A percentile compares a stretch with the other conserved stretches of the same genome.
These are phyloP conservation scores for Kuraishia floccosa DNA, from an alignment of 805 yeast genomes.

Conservation along the genomic window DNA sequence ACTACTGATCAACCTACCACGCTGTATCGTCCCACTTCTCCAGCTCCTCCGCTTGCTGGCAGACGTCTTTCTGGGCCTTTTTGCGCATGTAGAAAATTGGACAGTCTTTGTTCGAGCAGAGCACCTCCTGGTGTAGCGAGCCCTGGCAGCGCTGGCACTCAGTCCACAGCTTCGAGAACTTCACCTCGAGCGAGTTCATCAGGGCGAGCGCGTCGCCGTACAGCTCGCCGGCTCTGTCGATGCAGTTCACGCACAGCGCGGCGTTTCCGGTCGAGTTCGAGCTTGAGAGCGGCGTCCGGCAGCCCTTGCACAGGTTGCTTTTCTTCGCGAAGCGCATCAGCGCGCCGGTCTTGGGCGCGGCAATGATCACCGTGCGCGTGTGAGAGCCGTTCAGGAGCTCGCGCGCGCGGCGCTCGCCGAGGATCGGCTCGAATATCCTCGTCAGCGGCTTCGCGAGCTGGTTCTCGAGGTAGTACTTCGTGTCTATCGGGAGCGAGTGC, in stretches of 20 bases:
- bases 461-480: conserved; percentile 86
- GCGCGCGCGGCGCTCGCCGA: conserved; percentile 77
- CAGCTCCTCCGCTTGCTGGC: conserved; percentile 44
- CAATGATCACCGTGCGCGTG: conserved; percentile 63
- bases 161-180: conserved; percentile 89
- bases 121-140: conserved; percentile 86
- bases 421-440: conserved; percentile 89
- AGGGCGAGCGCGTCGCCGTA: conserved; percentile 75
- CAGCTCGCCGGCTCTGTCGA: conserved; percentile 57
- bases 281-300: conserved; percentile 67
- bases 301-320: conserved; percentile 79
- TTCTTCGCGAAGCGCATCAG: conserved; percentile 82
- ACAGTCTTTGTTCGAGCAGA: conserved; percentile 93
- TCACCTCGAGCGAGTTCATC: conserved; percentile 69
- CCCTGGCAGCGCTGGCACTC: conserved; percentile 98
- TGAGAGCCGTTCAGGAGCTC: conserved; percentile 77
- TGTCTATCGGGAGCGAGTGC: conserved; percentile 86
- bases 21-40: conserved; percentile 51
- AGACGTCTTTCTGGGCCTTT: conserved; percentile 67
- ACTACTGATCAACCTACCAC: too few relatives aligned
- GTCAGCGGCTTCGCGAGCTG: conserved; percentile 86
- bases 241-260: conserved; percentile 75
- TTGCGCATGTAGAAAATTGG: conserved; percentile 96
- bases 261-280: conserved; percentile 39
- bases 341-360: conserved; percentile 77